These are phyloP conservation scores for Beauveria scarabaeidicola DNA, from an alignment of 2,329 filamentous ascomycete species.

Conservation along the genomic window DNA sequence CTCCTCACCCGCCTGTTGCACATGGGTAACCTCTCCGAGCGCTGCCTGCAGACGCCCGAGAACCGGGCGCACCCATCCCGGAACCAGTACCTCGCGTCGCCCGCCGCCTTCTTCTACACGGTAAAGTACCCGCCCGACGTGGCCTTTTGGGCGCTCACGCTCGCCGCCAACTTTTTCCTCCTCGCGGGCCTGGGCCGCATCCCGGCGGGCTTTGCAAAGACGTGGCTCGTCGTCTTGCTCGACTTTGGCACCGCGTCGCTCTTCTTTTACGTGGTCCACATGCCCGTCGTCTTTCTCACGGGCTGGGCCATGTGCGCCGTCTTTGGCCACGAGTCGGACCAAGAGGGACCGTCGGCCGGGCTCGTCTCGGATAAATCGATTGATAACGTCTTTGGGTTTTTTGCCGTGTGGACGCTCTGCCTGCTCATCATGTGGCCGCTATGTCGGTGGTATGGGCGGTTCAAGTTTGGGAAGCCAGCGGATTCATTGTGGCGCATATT, in stretches of 20 bases:
- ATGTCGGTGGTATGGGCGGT: constrained; percentile 33
- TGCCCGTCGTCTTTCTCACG: constrained; percentile 25
- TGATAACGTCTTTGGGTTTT: constrained; percentile 29
- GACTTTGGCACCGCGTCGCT: constrained; percentile 37
- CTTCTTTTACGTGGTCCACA: constrained; percentile 37
- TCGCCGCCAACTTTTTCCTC: constrained; percentile 30
- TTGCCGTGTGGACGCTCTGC: constrained; percentile 26
- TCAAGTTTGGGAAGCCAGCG: constrained; percentile 32
- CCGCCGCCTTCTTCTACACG: constrained; percentile 36
- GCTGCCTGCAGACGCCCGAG: constrained; percentile 32
- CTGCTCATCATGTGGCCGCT: constrained; percentile 33
- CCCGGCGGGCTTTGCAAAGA: constrained; percentile 22
- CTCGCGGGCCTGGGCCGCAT: constrained; percentile 29
- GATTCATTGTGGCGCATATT: constrained; percentile 41
- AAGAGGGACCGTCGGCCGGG: constrained; percentile 20
- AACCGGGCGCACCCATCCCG: constrained; percentile 21
- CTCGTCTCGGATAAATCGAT: constrained; percentile 21
- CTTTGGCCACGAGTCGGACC: constrained; percentile 28
- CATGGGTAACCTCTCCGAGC: constrained; percentile 36
- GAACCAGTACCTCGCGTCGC: constrained; percentile 35
- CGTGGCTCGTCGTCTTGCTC: constrained; percentile 26
- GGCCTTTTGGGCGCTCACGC: constrained; percentile 34
- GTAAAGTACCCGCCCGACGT: constrained; percentile 40
- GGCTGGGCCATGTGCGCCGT: constrained; percentile 18
- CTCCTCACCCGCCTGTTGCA: constrained; percentile 31